Base-by-base conservation (phyloP, 2,329 filamentous ascomycete genomes). In the Allantophomopsis cytisporea region DNA sequence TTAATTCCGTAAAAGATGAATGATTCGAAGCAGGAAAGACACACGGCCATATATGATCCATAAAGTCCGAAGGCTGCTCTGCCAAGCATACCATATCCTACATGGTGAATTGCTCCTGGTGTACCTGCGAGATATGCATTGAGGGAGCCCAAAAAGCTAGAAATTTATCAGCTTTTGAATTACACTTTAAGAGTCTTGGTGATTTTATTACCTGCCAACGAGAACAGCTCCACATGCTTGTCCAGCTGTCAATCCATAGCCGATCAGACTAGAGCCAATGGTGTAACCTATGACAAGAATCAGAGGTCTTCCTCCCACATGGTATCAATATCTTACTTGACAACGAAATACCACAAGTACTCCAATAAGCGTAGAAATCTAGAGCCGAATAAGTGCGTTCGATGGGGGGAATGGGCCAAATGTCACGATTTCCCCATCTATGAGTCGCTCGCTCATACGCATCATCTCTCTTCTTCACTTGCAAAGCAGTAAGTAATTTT, bases 1-100 rank as follows among this genome's bases (percentile, higher is more conserved):
- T 61, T 48, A 2, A 38, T 17, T 7, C 32, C 32, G 23, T 28
- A 28, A 28, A 23, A 37, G 1, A 37, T 28, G 7, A 37, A 28
- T 28, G 36, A 37, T 28, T 37, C 18, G 7, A 37, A 15, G 2
- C 21, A 20, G 15, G 12, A 23, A 16, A 37, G 17, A n/a, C 17
- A 20, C 7, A 37, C 23, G 5, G 23, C 23, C 23, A 28, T 28
- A 10, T 34, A 34, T 14, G 31, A 34, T 15, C 35, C 35, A 18
- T 18, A 21, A n/a, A 36, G 14, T 5, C 35, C 35, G 6, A 14
- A 36, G 14, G 35, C 14, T 14, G 8, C 15, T 36, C 35, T 14
- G 5, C 14, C 14, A 18, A 21, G 13, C 15, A 36, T 18, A 36
- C 14, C 18, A 18, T 16, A 36, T 7, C 35, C 35, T 14, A 36